Percentiles rank a stretch among this genome's conserved stretches.
phyloP scores from a whole-genome alignment of 2,329 filamentous ascomycete species.

The Paecilomyces sp. region DNA sequence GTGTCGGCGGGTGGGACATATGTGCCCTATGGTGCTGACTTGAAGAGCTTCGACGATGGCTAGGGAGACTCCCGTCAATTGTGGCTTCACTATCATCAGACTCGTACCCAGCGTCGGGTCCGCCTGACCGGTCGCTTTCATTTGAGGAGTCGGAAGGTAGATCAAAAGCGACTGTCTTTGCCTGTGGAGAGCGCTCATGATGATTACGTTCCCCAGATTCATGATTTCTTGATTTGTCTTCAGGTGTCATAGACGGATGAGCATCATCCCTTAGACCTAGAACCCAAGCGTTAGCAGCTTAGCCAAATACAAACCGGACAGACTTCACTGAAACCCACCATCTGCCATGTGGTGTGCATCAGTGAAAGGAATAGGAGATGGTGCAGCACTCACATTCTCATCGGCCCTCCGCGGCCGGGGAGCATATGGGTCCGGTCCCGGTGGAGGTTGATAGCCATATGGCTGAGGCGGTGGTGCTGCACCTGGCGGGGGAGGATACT shows the following conservation, averaged over 20 bases:
- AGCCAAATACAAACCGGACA: conserved; percentile 1
- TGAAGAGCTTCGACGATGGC: conserved; percentile 10
- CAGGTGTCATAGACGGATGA: background rate
- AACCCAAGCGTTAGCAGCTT: background rate
- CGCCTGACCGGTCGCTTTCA: conserved; percentile 1
- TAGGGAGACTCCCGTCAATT: conserved; percentile 14
- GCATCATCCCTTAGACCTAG: conserved; percentile 13
- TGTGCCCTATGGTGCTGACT: background rate
- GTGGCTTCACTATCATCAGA: conserved; percentile 36
- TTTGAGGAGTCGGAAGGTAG: conserved; percentile 10
- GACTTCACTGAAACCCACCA: conserved; percentile 33
- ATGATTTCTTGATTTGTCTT: background rate
- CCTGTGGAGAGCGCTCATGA: conserved; percentile 10
- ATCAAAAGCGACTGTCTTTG: conserved; percentile 29
- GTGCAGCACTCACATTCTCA: conserved; percentile 45
- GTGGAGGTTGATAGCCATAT: conserved; percentile 30
- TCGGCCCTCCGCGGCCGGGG: conserved; percentile 33
- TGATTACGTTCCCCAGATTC: conserved; percentile 11
- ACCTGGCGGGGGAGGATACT: conserved; percentile 37
- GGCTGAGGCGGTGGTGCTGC: conserved; percentile 28
- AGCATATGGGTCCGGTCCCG: conserved; percentile 32
- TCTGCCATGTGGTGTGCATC: conserved; percentile 29
- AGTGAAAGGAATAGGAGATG: conserved; percentile 15
- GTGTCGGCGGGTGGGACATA: background rate
- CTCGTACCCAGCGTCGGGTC: conserved; percentile 31